These are phyloP conservation scores for Phytophthora melonis DNA, from an alignment of 352 stramenopile genomes.

Conservation along the genomic window DNA sequence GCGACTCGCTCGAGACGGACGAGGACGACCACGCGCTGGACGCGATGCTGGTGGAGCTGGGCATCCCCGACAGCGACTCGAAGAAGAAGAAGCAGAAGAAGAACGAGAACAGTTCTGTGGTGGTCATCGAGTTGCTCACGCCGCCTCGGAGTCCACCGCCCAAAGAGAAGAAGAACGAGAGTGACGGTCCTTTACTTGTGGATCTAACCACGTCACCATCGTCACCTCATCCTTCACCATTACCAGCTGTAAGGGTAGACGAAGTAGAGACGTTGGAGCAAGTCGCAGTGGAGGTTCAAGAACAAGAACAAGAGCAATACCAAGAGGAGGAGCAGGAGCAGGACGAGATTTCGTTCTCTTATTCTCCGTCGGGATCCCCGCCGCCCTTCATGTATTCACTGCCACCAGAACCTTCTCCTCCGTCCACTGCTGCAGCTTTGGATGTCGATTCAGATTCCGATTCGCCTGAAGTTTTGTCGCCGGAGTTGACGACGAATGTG, in stretches of 20 bases:
- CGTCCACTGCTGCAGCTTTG: background rate
- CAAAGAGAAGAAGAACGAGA: conserved; percentile 22
- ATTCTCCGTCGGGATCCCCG: conserved; percentile 28
- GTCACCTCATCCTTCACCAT: conserved; percentile 12
- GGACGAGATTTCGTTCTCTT: conserved; percentile 27
- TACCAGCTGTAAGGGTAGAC: background rate
- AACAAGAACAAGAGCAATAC: background rate
- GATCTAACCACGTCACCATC: conserved; percentile 52
- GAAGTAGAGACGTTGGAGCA: background rate
- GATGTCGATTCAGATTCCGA: background rate
- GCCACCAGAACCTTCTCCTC: background rate
- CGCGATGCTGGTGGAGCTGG: conserved; percentile 44
- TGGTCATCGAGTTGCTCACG: conserved; percentile 59
- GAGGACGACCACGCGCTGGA: conserved; percentile 42
- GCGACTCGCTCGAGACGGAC: conserved; percentile 32
- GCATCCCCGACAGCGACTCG: conserved; percentile 30
- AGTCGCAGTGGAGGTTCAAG: background rate
- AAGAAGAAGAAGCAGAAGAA: conserved; percentile 23
- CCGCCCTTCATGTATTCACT: conserved; percentile 23
- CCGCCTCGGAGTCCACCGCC: conserved; percentile 34
- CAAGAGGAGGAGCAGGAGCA: conserved; percentile 11
- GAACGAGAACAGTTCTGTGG: background rate
- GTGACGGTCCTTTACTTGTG: conserved; percentile 39
- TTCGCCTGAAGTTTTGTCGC: conserved; percentile 21
- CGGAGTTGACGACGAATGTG: conserved; percentile 2